Evolutionary conservation across 495 filamentous ascomycete species (phyloP).

Genomic region (Entonaema liquescens): DNA sequence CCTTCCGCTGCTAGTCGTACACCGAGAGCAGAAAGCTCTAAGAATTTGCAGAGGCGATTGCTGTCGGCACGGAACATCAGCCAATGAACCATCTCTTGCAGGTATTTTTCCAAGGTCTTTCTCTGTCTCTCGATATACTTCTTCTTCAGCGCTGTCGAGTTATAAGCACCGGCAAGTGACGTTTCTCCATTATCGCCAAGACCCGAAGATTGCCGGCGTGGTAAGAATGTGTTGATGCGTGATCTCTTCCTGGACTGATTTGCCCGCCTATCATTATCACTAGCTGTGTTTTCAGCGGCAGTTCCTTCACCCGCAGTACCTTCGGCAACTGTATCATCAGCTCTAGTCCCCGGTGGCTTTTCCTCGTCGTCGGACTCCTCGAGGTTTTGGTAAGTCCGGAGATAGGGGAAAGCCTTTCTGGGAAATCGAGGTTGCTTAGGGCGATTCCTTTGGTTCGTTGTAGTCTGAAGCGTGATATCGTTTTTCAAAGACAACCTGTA

Average conservation of each 20-base stretch:
- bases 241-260: constrained; percentile 66
- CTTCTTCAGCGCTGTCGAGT: constrained; percentile 51
- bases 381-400: constrained; percentile 81
- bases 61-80: constrained; percentile 96
- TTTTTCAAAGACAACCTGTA: constrained; percentile 86
- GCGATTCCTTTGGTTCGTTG: constrained; percentile 55
- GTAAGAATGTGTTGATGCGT: constrained; percentile 65
- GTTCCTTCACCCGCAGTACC: constrained; percentile 57
- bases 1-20: constrained; percentile 95
- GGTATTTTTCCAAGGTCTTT: constrained; percentile 85
- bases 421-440: constrained; percentile 89
- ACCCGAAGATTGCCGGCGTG: constrained; percentile 57
- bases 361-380: constrained; percentile 86
- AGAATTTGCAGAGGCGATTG: constrained; percentile 93
- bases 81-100: constrained; percentile 93
- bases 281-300: constrained; percentile 53
- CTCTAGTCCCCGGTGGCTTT: constrained; percentile 57
- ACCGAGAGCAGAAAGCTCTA: constrained; percentile 93
- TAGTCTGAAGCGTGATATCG: constrained; percentile 71
- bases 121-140: constrained; percentile 72
- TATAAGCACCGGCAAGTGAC: constrained; percentile 36
- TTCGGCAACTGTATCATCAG: constrained; percentile 59
- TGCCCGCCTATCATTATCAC: constrained; percentile 50
- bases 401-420: constrained; percentile 88
- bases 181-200: constrained; percentile 48